Base-by-base conservation (phyloP, 805 yeast genomes). In the Ogataea glucozyma region DNA sequence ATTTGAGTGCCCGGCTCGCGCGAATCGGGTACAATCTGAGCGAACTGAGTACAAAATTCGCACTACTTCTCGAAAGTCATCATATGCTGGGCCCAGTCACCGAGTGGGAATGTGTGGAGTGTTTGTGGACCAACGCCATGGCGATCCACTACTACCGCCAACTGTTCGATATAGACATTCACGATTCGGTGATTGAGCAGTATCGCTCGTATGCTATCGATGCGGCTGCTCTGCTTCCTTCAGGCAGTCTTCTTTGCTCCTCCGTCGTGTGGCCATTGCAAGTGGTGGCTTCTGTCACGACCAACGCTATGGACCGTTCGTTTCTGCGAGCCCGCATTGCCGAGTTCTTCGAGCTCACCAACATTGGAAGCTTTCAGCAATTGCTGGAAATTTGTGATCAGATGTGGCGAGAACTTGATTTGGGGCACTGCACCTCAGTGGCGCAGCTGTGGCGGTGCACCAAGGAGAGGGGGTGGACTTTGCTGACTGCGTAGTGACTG, bases 51-150 rank as follows among this genome's bases (percentile, higher is more conserved):
- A 24, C 39, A 12, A 16, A 33, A 20, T 43, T 43, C 22, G 9
- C 40, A 1, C 19, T n/a, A n/a, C 16, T 43, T 3, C 17, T 43
- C 10, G 16, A 21, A 12, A 26, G 21, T 10, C 46, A 43, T 26
- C 24, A 6, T 13, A 13, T 26, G 6, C 11, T 21, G 3, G 24
- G 19, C 11, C 42, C 42, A 12, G 23, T 10, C 13, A 32, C 8
- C 33, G 46, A 43, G 13, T 43, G 46, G 46, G 46, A 43, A 16
- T 43, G 42, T 32, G 40, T 43, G 10, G 46, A 43, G 22, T 43
- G 40, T 27, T 26, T 43, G 19, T 43, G 46, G 46, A 33, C 46
- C 7, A 43, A 38, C 27, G 38, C 46, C 13, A 27, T 33, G 46
- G 42, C 40, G 1, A 43, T 43, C 14, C 42, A 43, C 26, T 43